Evolutionary conservation across 2,329 filamentous ascomycete genomes (phyloP).

Genomic region (Mycosphaerella sp.): DNA sequence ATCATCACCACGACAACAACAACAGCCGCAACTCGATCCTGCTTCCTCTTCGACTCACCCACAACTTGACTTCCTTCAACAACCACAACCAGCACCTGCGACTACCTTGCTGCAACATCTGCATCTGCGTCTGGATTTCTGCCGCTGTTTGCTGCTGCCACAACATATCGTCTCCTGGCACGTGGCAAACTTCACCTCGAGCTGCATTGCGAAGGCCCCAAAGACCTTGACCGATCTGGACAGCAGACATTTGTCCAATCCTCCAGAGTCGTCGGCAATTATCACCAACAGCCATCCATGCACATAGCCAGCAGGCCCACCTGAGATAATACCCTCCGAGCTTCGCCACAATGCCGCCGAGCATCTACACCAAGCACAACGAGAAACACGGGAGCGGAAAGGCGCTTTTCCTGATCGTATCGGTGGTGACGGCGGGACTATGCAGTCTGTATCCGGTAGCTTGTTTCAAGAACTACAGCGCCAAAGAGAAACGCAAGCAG

Average conservation of each 20-base stretch:
- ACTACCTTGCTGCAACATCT: background rate
- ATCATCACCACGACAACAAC: background rate
- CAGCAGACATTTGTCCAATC: background rate
- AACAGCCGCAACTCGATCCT: background rate
- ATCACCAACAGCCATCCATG: background rate
- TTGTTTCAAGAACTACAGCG: conserved; percentile 35
- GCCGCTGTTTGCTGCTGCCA: background rate
- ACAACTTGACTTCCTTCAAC: background rate
- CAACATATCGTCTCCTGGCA: background rate
- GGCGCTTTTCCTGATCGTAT: conserved; percentile 29
- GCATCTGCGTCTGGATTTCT: background rate
- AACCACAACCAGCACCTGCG: background rate
- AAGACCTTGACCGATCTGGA: conserved; percentile 32
- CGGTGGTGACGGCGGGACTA: conserved; percentile 30
- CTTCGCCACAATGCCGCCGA: conserved; percentile 15
- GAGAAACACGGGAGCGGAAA: conserved; percentile 31
- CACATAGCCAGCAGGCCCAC: background rate
- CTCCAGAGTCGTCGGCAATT: background rate
- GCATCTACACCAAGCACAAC: conserved; percentile 30
- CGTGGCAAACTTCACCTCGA: background rate
- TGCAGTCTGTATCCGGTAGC: conserved; percentile 34
- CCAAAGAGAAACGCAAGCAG: conserved; percentile 28
- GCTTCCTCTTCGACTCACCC: background rate
- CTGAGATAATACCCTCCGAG: conserved; percentile 12
- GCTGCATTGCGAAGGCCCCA: background rate